Conservation (phyloP, 2,329 filamentous ascomycete species). For the Macrophomina phaseolina region DNA sequence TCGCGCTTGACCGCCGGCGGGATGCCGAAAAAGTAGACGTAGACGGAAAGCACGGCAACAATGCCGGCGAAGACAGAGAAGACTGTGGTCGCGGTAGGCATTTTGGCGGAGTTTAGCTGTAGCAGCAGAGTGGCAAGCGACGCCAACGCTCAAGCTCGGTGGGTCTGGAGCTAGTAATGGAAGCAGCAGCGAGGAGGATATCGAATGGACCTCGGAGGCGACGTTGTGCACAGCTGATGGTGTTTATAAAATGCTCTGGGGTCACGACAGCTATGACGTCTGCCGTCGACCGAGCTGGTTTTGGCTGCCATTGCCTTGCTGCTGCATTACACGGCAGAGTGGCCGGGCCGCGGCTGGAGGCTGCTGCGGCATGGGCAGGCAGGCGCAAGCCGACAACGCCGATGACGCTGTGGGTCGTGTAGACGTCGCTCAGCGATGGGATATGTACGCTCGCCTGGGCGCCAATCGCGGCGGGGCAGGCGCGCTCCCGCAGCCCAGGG, state of each 20-base stretch:
- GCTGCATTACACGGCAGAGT: conserved; percentile 10
- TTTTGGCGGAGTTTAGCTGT: conserved; percentile 16
- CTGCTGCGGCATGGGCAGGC: neutral
- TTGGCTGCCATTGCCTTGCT: conserved; percentile 3
- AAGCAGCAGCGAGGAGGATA: neutral
- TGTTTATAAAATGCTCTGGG: conserved; percentile 8
- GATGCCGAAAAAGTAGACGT: conserved; percentile 56
- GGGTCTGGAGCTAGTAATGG: conserved; percentile 1
- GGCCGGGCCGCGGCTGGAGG: neutral
- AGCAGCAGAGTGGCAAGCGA: neutral
- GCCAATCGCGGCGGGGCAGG: conserved; percentile 21
- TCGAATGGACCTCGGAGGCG: neutral
- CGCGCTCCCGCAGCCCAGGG: conserved; percentile 15
- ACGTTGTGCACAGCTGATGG: conserved; percentile 2
- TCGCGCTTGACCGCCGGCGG: conserved; percentile 54
- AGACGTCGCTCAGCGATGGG: neutral
- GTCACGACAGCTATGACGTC: conserved; percentile 17
- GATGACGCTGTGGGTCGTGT: neutral
- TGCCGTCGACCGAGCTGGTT: conserved; percentile 17
- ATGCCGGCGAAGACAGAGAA: conserved; percentile 43
- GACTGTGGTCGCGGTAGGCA: conserved; percentile 30
- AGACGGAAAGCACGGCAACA: conserved; percentile 43
- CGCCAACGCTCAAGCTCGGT: conserved; percentile 5
- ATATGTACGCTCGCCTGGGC: conserved; percentile 7
- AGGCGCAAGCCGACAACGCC: conserved; percentile 2